Conservation (phyloP, 2,329 filamentous ascomycete species). For the Exophiala sideris region DNA sequence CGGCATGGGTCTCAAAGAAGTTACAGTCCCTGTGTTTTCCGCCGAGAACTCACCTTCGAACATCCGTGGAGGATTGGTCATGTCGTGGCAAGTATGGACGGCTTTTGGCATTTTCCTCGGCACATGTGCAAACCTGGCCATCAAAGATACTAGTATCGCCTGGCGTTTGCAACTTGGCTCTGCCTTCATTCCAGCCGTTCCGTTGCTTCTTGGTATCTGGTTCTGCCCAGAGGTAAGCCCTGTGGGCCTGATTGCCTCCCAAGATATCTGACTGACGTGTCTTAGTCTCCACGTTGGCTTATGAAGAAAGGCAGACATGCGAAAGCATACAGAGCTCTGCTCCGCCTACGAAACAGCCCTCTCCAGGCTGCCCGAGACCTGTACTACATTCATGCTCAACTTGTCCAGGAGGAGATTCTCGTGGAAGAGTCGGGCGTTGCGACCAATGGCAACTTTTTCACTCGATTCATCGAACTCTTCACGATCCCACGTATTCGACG, state of each 20-base stretch:
- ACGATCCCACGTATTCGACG: slow-evolving; percentile 48
- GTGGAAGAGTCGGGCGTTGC: slow-evolving; percentile 30
- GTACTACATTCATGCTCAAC: slow-evolving; percentile 44
- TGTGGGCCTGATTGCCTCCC: neutral
- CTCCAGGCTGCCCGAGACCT: slow-evolving; percentile 45
- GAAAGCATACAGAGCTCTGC: slow-evolving; percentile 43
- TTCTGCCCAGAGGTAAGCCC: slow-evolving; percentile 35
- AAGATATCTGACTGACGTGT: neutral
- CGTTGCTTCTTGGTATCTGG: slow-evolving; percentile 45
- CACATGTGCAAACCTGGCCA: slow-evolving; percentile 41
- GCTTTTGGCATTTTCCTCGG: slow-evolving; percentile 43
- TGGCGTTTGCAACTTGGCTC: slow-evolving; percentile 49
- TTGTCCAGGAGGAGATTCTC: slow-evolving; percentile 34
- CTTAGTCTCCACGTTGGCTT: slow-evolving; percentile 47
- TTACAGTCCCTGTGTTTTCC: slow-evolving; percentile 53
- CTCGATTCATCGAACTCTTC: slow-evolving; percentile 55
- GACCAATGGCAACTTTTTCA: slow-evolving; percentile 55
- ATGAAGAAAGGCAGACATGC: slow-evolving; percentile 43
- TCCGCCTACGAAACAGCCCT: slow-evolving; percentile 42
- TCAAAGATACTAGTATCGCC: slow-evolving; percentile 39
- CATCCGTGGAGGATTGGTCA: slow-evolving; percentile 55
- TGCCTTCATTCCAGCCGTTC: slow-evolving; percentile 47
- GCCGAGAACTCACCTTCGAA: slow-evolving; percentile 52
- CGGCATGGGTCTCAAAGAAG: slow-evolving; percentile 39
- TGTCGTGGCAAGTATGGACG: slow-evolving; percentile 56